Evolutionary conservation across 192 early-diverging fungal genomes (phyloP), one percentile per base, ranked within the genome.

Genomic region (Gamsiella multidivaricata): DNA sequence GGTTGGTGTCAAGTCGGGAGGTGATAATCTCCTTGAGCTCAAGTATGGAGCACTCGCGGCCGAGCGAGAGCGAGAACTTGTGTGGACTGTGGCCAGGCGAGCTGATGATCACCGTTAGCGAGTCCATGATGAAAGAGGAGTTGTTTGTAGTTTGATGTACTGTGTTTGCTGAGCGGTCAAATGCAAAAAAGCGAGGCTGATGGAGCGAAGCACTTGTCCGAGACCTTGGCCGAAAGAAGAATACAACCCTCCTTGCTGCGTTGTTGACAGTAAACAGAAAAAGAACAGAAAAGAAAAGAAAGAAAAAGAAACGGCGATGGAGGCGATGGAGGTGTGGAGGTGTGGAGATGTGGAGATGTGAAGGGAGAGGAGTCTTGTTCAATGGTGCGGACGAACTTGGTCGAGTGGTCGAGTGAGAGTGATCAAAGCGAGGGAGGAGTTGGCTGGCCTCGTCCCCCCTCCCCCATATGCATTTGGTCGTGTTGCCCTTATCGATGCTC

Each of bases 11-110:
- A 23, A 68, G 59, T 61, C 73, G 64, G 56, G 58, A 43, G 45
- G 57, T 43, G 25, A 76, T 67, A 25, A 76, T 32, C 26, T 68
- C 59, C 33, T 75, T 75, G 33, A 75, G 50, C 34, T 75, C 47
- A 15, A 60, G 56, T 26, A 75, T 55, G 8, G 71, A 54, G 26
- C 62, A 59, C 25, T 66, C 32, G 17, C 56, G 47, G 41, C 55
- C 36, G 56, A 75, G 43, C 7, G 26, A 15, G 6, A 75, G 34
- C 5, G 63, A 49, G 18, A 75, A 75, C 41, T 41, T 57, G 49
- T 66, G 54, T 12, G 63, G 63, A 45, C 31, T 53, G 20, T 65
- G 70, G 37, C 26, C 52, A 5, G 70, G 62, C 4, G 70, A 73
- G 29, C 45, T 65, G 62, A 73, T 73, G 62, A 51, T 37, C n/a